Evolutionary conservation across 768 basidiomycete genomes (phyloP).

Genomic region (Trametes cubensis): DNA sequence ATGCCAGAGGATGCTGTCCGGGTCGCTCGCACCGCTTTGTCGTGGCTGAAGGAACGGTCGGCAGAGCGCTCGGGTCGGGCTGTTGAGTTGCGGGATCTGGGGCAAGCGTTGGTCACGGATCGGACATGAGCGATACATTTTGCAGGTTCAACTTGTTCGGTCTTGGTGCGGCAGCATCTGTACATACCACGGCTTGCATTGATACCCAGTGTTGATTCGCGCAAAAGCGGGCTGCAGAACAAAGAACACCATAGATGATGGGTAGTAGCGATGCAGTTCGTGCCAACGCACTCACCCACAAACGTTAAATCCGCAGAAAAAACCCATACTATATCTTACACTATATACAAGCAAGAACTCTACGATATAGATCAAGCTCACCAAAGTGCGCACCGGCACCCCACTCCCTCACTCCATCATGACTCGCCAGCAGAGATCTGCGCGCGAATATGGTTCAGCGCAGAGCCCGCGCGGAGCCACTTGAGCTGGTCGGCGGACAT

Average conservation of each 20-base stretch:
- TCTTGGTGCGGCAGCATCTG: too few species aligned
- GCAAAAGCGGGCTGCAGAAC: neutral
- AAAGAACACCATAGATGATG: neutral
- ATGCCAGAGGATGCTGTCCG: conserved; percentile 66
- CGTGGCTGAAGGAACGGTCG: conserved; percentile 36
- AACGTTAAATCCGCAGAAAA: neutral
- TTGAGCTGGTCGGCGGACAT: conserved; percentile 89
- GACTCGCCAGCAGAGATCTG: conserved; percentile 35
- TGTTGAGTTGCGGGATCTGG: conserved; percentile 24
- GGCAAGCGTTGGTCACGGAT: conserved; percentile 22
- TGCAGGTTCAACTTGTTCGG: too few species aligned
- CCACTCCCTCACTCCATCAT: too few species aligned
- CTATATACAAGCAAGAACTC: neutral
- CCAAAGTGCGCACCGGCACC: too few species aligned
- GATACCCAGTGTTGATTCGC: neutral
- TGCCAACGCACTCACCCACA: neutral
- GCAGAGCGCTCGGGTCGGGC: neutral
- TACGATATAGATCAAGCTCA: neutral
- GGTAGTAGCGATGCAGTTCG: neutral
- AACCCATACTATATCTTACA: conserved; percentile 4
- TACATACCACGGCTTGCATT: neutral
- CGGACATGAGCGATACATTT: neutral
- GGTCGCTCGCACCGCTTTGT: conserved; percentile 61
- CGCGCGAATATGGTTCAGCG: conserved; percentile 85
- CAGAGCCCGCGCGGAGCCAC: conserved; percentile 89